A percentile compares a stretch with the other conserved stretches of the same genome.
Evolutionary conservation across 192 early-diverging fungal species (phyloP).

Genomic region (Entomortierella parvispora): DNA sequence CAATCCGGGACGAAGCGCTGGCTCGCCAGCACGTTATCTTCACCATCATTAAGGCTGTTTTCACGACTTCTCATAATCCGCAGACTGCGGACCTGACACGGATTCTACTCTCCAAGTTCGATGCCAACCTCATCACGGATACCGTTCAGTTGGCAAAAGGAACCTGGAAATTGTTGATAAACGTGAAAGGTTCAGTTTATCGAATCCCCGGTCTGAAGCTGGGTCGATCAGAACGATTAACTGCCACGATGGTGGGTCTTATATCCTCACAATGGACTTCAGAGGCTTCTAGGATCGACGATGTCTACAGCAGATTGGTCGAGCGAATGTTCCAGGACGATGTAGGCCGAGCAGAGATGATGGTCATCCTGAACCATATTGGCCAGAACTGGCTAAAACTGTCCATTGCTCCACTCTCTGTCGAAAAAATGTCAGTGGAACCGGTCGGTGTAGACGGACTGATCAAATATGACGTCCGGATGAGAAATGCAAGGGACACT

Average conservation of each 20-base stretch:
- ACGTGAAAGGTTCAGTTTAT: slow-evolving; percentile 7
- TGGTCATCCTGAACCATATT: slow-evolving; percentile 22
- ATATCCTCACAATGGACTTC: slow-evolving; percentile 13
- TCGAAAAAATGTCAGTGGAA: slow-evolving; percentile 8
- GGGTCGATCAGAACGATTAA: slow-evolving; percentile 30
- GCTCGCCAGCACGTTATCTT: slow-evolving; percentile 19
- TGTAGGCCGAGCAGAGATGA: slow-evolving; percentile 29
- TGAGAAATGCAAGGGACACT: neutral
- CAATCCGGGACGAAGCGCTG: slow-evolving; percentile 9
- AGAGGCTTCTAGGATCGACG: slow-evolving; percentile 16
- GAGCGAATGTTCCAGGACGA: slow-evolving; percentile 20
- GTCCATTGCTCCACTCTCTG: neutral
- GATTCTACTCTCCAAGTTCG: slow-evolving; percentile 11
- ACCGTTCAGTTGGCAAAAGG: slow-evolving; percentile 20
- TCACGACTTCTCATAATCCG: slow-evolving; percentile 12
- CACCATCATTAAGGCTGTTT: slow-evolving; percentile 38
- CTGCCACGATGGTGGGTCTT: slow-evolving; percentile 17
- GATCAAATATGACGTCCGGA: neutral
- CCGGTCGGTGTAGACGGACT: slow-evolving; percentile 6
- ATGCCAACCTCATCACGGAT: neutral
- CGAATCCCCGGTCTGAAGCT: slow-evolving; percentile 42
- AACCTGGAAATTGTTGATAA: slow-evolving; percentile 33
- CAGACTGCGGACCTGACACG: slow-evolving; percentile 14
- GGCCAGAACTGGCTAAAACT: slow-evolving; percentile 15
- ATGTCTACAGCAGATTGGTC: neutral